phyloP scores from a whole-genome alignment of 1,284 basidiomycete species.

The Takashimella koratensis region DNA sequence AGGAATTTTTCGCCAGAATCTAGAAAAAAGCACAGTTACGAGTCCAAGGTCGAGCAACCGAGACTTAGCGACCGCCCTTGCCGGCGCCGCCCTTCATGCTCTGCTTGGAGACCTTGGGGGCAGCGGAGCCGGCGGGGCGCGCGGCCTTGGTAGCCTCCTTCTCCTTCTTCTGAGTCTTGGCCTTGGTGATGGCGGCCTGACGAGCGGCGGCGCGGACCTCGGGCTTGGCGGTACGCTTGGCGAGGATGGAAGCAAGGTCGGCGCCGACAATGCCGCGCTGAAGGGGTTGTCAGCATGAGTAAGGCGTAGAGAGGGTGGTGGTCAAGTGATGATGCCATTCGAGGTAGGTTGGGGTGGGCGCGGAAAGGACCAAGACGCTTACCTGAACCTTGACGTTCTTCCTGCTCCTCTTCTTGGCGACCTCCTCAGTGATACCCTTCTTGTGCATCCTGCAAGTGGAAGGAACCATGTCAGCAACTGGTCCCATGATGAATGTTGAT shows the following conservation, averaged over 20 bases:
- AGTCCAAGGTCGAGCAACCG: too few species aligned
- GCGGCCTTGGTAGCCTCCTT: conserved; percentile 88
- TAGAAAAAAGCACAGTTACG: too few species aligned
- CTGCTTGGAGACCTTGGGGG: conserved; percentile 89
- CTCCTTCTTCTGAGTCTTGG: conserved; percentile 91
- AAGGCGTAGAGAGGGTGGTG: neutral
- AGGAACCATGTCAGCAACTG: neutral
- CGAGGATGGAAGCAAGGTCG: conserved; percentile 83
- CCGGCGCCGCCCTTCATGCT: conserved; percentile 77
- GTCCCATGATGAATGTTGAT: neutral
- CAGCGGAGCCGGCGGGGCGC: conserved; percentile 53
- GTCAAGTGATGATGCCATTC: too few species aligned
- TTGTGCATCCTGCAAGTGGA: conserved; percentile 75
- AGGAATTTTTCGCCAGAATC: too few species aligned
- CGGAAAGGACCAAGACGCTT: conserved; percentile 14
- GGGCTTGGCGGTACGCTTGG: conserved; percentile 86
- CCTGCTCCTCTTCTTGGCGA: conserved; percentile 97
- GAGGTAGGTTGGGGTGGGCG: too few species aligned
- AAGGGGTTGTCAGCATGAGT: neutral
- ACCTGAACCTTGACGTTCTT: conserved; percentile 86
- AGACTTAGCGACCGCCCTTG: conserved; percentile 50
- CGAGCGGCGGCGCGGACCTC: conserved; percentile 79
- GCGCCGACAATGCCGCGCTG: conserved; percentile 98
- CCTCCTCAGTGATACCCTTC: conserved; percentile 99
- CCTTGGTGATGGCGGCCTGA: conserved; percentile 80